Conservation (phyloP, 805 yeast genomes). For the Lipomyces yamanashiensis region DNA sequence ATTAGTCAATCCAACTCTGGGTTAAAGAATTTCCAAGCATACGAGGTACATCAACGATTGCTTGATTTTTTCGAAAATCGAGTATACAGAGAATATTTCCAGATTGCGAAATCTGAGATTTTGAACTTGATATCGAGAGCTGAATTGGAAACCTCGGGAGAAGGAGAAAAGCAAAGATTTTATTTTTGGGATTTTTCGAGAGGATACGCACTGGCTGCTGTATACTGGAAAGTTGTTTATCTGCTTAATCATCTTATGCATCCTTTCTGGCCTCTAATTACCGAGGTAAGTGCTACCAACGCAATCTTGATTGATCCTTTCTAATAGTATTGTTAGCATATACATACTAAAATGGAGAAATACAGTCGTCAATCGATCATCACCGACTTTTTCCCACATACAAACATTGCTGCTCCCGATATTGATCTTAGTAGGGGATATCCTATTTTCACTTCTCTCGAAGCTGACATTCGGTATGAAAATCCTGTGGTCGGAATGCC, state of each 20-base stretch:
- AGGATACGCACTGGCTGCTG: constrained; percentile 7
- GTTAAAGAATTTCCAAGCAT: not conserved
- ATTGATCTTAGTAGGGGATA: constrained; percentile 7
- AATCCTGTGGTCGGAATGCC: constrained; percentile 20
- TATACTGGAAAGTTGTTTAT: constrained; percentile 8
- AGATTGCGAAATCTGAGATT: constrained; percentile 1
- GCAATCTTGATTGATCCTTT: not conserved
- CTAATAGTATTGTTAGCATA: not conserved
- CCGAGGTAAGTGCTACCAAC: constrained; percentile 2
- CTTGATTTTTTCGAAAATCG: constrained; percentile 10
- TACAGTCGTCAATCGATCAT: not conserved
- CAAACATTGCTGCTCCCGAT: constrained; percentile 26
- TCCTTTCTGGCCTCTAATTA: constrained; percentile 17
- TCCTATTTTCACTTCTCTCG: constrained; percentile 9
- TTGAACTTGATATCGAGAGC: not conserved
- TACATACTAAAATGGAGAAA: not conserved
- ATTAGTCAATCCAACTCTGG: not conserved
- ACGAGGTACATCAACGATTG: not conserved
- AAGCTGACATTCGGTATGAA: constrained; percentile 10
- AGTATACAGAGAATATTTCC: constrained; percentile 18
- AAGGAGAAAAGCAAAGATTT: not conserved
- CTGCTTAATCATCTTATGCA: constrained; percentile 10
- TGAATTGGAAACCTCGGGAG: not conserved
- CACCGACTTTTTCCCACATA: constrained; percentile 12
- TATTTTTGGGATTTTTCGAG: not conserved